These are phyloP conservation scores for Epichloe elymi DNA, from an alignment of 2,329 filamentous ascomycete species.

Conservation along the genomic window DNA sequence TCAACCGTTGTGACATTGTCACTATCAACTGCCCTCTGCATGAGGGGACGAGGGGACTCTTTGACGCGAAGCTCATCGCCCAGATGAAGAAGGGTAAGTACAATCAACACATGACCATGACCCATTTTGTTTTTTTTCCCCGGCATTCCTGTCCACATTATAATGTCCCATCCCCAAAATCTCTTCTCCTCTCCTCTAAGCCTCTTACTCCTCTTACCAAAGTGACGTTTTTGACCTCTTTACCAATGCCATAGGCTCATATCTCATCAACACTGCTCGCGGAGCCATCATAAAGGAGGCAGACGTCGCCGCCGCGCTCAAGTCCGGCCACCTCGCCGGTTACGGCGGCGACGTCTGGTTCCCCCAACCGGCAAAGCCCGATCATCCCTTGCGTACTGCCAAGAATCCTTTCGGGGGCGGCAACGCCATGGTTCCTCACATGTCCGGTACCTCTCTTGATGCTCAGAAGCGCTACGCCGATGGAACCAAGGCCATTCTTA, in stretches of 20 bases:
- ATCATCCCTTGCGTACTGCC: constrained; percentile 84
- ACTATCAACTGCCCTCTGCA: constrained; percentile 99
- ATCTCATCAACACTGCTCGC: constrained; percentile 97
- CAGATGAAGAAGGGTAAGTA: constrained; percentile 92
- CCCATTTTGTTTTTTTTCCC: no score
- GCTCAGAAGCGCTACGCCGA: constrained; percentile 86
- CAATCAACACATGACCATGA: background rate
- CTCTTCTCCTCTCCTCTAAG: background rate
- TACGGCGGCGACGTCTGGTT: constrained; percentile 92
- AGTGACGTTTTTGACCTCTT: background rate
- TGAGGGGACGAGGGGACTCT: constrained; percentile 91
- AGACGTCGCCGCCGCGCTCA: constrained; percentile 88
- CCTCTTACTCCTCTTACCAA: no score
- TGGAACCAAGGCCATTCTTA: constrained; percentile 78
- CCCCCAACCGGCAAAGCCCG: constrained; percentile 89
- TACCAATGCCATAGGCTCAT: constrained; percentile 48
- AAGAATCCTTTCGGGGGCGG: constrained; percentile 96
- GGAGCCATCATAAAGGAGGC: constrained; percentile 99
- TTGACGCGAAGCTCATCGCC: constrained; percentile 95
- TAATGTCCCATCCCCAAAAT: no score
- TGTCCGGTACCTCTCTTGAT: constrained; percentile 97
- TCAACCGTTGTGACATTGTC: constrained; percentile 88
- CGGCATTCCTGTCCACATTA: no score
- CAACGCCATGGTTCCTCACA: constrained; percentile 98
- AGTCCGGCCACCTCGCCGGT: constrained; percentile 78